Evolutionary conservation across 257 asterid species (phyloP).

Genomic region (Leptodermis oblonga): DNA sequence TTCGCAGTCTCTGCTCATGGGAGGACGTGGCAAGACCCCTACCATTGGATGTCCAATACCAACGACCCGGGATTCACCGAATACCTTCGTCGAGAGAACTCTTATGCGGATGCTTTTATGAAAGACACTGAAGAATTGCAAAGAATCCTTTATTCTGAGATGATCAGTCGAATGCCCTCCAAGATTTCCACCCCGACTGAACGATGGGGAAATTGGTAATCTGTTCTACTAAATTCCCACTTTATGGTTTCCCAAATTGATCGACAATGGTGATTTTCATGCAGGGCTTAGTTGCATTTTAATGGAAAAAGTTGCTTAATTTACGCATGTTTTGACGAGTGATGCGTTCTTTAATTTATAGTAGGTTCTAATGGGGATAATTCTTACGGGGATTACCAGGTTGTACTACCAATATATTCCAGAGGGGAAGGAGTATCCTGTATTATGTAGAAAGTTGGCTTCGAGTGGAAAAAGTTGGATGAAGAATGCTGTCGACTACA

Average conservation of each 20-base stretch:
- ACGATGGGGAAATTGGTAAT: slow-evolving; percentile 86
- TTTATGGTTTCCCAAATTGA: slow-evolving; percentile 1
- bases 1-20: slow-evolving; percentile 65
- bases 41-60: slow-evolving; percentile 78
- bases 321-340: not conserved
- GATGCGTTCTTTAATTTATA: not conserved
- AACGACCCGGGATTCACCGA: slow-evolving; percentile 70
- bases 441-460: slow-evolving; percentile 64
- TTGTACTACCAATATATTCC: slow-evolving; percentile 79
- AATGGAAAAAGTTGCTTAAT: too few species aligned
- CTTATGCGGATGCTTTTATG: slow-evolving; percentile 73
- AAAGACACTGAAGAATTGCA: slow-evolving; percentile 54
- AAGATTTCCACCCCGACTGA: slow-evolving; percentile 72
- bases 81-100: slow-evolving; percentile 64
- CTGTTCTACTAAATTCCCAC: not conserved
- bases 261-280: not conserved
- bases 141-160: slow-evolving; percentile 55
- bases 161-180: slow-evolving; percentile 74
- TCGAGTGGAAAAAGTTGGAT: slow-evolving; percentile 46
- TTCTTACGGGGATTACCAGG: slow-evolving; percentile 40
- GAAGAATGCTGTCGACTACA: slow-evolving; percentile 31
- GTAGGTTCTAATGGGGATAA: not conserved
- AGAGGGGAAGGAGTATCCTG: slow-evolving; percentile 89
- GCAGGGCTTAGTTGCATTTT: not conserved
- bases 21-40: slow-evolving; percentile 61